Base-by-base conservation (phyloP, 768 basidiomycete species). In the Myochromella boudieri region DNA sequence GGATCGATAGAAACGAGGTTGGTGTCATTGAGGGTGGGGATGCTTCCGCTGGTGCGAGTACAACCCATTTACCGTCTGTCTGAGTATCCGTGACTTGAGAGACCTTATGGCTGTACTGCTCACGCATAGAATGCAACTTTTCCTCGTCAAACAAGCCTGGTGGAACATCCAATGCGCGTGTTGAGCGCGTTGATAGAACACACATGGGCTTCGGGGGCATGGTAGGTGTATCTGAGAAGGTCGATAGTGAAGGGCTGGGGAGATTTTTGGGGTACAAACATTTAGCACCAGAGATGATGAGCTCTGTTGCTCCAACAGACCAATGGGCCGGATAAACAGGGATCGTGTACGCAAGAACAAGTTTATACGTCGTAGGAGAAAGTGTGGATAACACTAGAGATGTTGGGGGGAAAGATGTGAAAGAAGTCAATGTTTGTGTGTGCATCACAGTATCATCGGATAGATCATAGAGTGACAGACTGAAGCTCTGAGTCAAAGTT, bases 1-100 rank as follows among this genome's bases (percentile, higher is more conserved):
- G 31, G 11, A 40, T 44, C 3, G 54, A 45, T 10, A 37, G 31
- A 60, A 55, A 39, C 14, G 60, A 42, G n/a, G 48, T 27, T 6
- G 62, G 44, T 12, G 57, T 34, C 5, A 55, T 32, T 29, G 49
- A 46, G 42, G 51, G 48, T 18, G 60, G 55, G n/a, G 56, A 31
- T 9, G 49, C 42, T 51, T 76, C 72, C 24, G 75, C 81, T 11
- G 87, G 81, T 11, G 84, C 88, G 38, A 91, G 73, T 10, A 91
- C 83, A 14, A 81, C 82, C 86, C 87, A 92, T 72, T 88, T 91
- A 7, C 90, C 90, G 58, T 91, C 90, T 4, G 90, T 88, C 57
- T 88, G 84, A 12, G 78, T 83, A 54, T 82, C 85, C n/a, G 83
- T 78, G 24, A 92, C 82, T 10, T 72, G 69, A 34, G 69, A 67